These are phyloP conservation scores for Colletotrichum sojae DNA, from an alignment of 2,329 filamentous ascomycete genomes.

Conservation along the genomic window DNA sequence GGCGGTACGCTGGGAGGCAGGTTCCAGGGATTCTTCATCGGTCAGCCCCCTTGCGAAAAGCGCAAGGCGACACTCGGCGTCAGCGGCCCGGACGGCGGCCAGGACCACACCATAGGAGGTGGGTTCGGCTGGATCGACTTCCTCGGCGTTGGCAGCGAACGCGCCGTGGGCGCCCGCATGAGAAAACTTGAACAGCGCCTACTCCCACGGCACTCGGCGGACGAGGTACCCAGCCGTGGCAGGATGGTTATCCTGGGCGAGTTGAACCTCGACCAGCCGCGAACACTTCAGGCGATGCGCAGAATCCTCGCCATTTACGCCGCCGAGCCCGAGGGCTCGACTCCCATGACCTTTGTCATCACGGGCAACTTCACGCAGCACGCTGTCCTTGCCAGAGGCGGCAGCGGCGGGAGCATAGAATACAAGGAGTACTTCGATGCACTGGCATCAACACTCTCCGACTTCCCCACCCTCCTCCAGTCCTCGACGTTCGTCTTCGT, in stretches of 20 bases:
- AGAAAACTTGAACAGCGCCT: conserved; percentile 81
- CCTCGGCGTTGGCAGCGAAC: conserved; percentile 89
- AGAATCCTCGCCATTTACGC: conserved; percentile 85
- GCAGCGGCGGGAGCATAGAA: conserved; percentile 87
- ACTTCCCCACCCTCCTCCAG: conserved; percentile 86
- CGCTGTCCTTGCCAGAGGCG: conserved; percentile 76
- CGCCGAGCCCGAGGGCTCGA: conserved; percentile 71
- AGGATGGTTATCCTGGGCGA: conserved; percentile 86
- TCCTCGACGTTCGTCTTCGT: conserved; percentile 91
- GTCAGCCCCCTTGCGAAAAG: conserved; percentile 91
- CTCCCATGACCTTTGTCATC: conserved; percentile 85
- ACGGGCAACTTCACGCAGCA: conserved; percentile 86
- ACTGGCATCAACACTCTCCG: conserved; percentile 84
- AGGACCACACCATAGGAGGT: conserved; percentile 76
- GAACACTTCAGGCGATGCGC: conserved; percentile 83
- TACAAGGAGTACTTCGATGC: conserved; percentile 98
- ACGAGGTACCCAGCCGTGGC: conserved; percentile 57
- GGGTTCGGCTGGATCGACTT: conserved; percentile 99
- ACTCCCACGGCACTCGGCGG: conserved; percentile 59
- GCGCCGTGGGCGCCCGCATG: conserved; percentile 87
- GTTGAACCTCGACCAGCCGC: conserved; percentile 86
- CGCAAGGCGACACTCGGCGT: conserved; percentile 84
- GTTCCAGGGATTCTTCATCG: conserved; percentile 91
- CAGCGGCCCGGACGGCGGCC: conserved; percentile 69
- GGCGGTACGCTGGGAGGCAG: conserved; percentile 93